phyloP scores from a whole-genome alignment of 2,329 filamentous ascomycete species.

The Cytospora leucostoma region DNA sequence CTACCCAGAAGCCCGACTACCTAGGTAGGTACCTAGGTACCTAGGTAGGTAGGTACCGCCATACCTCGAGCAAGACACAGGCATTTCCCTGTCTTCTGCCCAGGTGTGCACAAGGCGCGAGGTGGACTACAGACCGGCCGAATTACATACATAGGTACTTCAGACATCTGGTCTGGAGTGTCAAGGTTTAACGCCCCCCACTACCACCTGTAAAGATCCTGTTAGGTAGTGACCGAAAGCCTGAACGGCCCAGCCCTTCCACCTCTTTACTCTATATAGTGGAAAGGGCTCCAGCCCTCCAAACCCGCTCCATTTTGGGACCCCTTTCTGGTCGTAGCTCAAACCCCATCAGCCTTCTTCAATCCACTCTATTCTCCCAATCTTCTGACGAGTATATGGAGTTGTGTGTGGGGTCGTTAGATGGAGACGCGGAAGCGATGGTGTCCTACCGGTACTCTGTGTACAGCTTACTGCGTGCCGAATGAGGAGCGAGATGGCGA shows the following conservation, averaged over 20 bases:
- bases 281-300: background rate
- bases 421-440: no score
- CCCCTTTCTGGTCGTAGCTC: background rate
- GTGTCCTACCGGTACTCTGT: background rate
- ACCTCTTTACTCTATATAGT: background rate
- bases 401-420: no score
- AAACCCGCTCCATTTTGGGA: background rate
- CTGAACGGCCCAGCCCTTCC: background rate
- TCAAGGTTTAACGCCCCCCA: background rate
- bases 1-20: no score
- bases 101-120: background rate
- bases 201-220: background rate
- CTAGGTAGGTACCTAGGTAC: no score
- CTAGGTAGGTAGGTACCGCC: no score
- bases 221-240: background rate
- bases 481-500: conserved; percentile 6
- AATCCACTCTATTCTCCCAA: no score
- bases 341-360: no score
- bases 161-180: background rate
- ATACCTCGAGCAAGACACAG: no score
- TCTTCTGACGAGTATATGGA: no score
- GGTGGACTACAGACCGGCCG: background rate
- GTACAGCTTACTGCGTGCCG: background rate
- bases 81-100: no score
- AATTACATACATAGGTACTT: no score